Conservation (phyloP, 2,329 filamentous ascomycete species). For the Phyllosticta ampelicida region DNA sequence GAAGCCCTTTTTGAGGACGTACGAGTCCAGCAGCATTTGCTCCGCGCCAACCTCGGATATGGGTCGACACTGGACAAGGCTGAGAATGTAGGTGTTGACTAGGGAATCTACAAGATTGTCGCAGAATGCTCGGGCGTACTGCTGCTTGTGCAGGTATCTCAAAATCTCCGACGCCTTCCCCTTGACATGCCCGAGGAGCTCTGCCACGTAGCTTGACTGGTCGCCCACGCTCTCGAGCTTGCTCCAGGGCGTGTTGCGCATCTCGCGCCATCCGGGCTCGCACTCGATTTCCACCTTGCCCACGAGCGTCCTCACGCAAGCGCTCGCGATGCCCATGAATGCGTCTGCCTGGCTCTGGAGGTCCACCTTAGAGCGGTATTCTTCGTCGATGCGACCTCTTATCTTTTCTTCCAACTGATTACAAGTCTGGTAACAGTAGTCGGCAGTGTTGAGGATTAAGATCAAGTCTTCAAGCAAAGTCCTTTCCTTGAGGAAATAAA, state of each 20-base stretch:
- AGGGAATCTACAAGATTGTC: conserved; percentile 91
- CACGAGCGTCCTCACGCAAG: conserved; percentile 73
- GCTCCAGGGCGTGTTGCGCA: conserved; percentile 93
- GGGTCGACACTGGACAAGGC: conserved; percentile 79
- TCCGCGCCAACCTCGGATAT: conserved; percentile 92
- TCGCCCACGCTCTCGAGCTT: conserved; percentile 89
- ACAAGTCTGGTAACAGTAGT: conserved; percentile 92
- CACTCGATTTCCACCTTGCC: conserved; percentile 71
- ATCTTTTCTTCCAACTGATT: conserved; percentile 92
- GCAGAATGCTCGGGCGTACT: conserved; percentile 89
- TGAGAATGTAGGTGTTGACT: conserved; percentile 66
- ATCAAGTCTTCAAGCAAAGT: conserved; percentile 64
- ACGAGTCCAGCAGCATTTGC: conserved; percentile 96
- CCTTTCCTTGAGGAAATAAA: conserved; percentile 57
- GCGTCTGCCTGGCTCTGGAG: conserved; percentile 87
- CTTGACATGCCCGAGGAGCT: conserved; percentile 66
- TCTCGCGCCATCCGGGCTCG: conserved; percentile 87
- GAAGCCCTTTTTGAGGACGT: conserved; percentile 73
- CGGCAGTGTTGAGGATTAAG: conserved; percentile 86
- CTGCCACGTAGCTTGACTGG: conserved; percentile 82
- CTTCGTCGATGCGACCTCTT: conserved; percentile 75
- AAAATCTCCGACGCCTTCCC: conserved; percentile 64
- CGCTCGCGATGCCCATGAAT: conserved; percentile 89
- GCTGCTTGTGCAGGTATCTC: conserved; percentile 69
- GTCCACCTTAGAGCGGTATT: conserved; percentile 64